Evolutionary conservation across 2,329 filamentous ascomycete species (phyloP).

Genomic region (Diaporthe sp.): DNA sequence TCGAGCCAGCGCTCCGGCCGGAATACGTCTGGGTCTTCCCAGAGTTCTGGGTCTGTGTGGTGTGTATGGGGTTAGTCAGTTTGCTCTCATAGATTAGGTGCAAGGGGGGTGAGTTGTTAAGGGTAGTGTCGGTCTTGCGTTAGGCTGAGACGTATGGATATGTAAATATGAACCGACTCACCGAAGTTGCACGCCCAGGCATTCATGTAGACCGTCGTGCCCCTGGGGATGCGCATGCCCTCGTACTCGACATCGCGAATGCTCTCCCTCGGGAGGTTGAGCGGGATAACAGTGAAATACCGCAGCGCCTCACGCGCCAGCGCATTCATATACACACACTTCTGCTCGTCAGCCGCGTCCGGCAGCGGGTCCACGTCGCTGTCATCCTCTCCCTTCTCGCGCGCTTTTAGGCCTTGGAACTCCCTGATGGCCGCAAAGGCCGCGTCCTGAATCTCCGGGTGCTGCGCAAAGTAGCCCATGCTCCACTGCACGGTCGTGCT

Average conservation of each 20-base stretch:
- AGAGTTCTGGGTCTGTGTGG: constrained; percentile 63
- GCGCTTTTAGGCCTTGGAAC: not conserved
- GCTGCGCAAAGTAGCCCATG: constrained; percentile 34
- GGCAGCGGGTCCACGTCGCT: constrained; percentile 62
- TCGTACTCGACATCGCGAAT: constrained; percentile 69
- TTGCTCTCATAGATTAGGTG: too few species aligned
- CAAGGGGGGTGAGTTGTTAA: too few species aligned
- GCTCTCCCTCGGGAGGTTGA: constrained; percentile 70
- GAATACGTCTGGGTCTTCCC: constrained; percentile 73
- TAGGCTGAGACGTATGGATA: not conserved
- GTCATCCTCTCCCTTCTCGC: not conserved
- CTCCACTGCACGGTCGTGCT: constrained; percentile 36
- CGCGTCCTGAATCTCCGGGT: constrained; percentile 66
- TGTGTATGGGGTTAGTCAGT: not conserved
- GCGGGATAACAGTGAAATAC: constrained; percentile 73
- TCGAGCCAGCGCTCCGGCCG: constrained; percentile 58
- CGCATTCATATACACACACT: constrained; percentile 72
- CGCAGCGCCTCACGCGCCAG: constrained; percentile 72
- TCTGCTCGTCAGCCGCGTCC: constrained; percentile 73
- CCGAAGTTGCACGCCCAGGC: constrained; percentile 51
- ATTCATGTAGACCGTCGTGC: constrained; percentile 73
- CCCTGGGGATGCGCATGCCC: constrained; percentile 65
- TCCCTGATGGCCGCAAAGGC: constrained; percentile 68
- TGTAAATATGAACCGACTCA: not conserved
- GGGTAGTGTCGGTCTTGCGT: too few species aligned